Base-by-base conservation (phyloP, 352 stramenopile species). In the Globisporangium yorkense region DNA sequence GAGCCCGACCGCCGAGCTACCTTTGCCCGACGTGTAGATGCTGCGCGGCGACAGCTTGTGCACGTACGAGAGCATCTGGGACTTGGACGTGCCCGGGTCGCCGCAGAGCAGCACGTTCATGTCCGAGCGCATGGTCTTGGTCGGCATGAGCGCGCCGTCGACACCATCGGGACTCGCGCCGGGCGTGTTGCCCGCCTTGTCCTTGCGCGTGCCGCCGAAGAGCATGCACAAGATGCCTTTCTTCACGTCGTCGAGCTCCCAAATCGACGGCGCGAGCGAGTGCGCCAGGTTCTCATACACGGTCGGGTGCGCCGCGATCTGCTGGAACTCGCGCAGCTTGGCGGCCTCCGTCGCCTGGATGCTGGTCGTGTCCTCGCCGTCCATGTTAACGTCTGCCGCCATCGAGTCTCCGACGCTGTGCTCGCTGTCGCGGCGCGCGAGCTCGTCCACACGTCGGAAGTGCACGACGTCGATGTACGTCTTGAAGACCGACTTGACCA, bases 1-100 rank as follows among this genome's bases (percentile, higher is more conserved):
- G n/a, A 99, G 80, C 71, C 97, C 97, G 13, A 99, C 97, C 18
- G 97, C 97, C 5, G 91, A 98, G 49, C 82, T 98, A 3, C 97
- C 97, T 66, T 99, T 99, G 33, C 97, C 97, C 4, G 81, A 98
- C n/a, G 97, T 99, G 83, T 99, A 99, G 51, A 99, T 98, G 54
- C 96, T 98, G 35, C 97, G 85, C 3, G 96, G 93, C 13, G 92
- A 97, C 9, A 99, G 68, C 61, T 96, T 94, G 77, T 99, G 92
- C 8, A 98, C 95, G 70, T 98, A 98, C 39, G 84, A 93, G n/a
- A 99, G 77, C 46, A 99, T 80, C 71, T 99, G 97, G 0, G 93
- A 99, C 64, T 99, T 99, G 47, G 78, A 97, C 20, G 96, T 99
- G 29, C 97, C 97, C 3, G 97, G 97, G 63, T 99, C 97, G 57